Percentiles rank a stretch among this genome's conserved stretches.
Conservation (phyloP, 148 eudicot species). For the Camellia granthamiana region DNA sequence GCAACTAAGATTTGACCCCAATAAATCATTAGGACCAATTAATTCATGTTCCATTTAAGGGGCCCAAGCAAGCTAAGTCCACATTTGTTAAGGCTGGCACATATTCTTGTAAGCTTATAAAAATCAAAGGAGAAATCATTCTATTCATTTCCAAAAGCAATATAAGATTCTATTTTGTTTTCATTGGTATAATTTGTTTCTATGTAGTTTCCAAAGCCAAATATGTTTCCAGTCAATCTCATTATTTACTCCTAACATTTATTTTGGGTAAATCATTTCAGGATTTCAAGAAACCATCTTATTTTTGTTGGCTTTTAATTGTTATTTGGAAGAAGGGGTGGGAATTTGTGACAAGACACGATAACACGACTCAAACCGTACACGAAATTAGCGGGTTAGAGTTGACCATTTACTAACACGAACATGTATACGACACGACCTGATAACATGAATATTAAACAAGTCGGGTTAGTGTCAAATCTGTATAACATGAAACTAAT, state of each 20-base stretch:
- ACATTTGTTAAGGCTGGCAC: neutral
- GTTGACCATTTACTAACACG: no score
- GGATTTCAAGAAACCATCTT: neutral
- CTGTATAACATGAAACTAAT: no score
- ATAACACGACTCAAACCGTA: no score
- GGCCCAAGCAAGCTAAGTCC: neutral
- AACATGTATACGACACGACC: no score
- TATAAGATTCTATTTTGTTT: neutral
- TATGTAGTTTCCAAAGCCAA: neutral
- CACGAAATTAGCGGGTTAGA: no score
- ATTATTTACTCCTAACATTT: neutral
- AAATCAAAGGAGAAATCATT: neutral
- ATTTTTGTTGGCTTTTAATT: neutral
- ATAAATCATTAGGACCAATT: neutral
- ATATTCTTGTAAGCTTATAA: neutral
- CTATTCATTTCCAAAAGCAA: neutral
- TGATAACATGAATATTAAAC: no score
- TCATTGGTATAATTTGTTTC: neutral
- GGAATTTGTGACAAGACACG: no score
- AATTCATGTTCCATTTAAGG: neutral
- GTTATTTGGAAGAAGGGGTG: neutral
- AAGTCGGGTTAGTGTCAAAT: no score
- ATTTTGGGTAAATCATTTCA: neutral
- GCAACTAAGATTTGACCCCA: neutral
- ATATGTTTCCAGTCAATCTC: neutral